Conservation (phyloP, 192 early-diverging fungal genomes). For the Coemansia umbellata region DNA sequence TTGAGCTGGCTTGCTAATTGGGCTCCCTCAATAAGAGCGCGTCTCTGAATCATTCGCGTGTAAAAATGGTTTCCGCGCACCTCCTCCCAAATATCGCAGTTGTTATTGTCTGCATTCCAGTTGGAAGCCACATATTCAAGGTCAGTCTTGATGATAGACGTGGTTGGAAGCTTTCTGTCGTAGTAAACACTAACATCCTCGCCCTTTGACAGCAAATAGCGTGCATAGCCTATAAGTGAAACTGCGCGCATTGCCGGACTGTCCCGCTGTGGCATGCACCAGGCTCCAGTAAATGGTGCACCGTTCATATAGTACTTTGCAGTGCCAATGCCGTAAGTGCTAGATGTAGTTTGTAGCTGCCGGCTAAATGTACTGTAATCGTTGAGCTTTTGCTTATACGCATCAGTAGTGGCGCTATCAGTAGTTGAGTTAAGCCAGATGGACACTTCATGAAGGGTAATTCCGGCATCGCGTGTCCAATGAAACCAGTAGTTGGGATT, state of each 20-base stretch:
- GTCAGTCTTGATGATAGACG: background rate
- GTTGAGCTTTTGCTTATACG: background rate
- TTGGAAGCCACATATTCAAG: background rate
- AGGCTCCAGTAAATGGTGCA: background rate
- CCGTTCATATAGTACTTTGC: conserved; percentile 3
- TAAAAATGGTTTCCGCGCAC: conserved; percentile 1
- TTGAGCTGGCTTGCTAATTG: background rate
- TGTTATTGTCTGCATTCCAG: conserved; percentile 1
- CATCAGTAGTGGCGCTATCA: background rate
- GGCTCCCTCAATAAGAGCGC: background rate
- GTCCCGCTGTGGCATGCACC: conserved; percentile 2
- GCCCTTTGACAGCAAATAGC: background rate
- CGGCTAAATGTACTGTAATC: background rate
- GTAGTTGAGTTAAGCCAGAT: background rate
- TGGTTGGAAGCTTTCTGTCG: background rate
- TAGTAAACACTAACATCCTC: background rate
- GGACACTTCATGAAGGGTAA: background rate
- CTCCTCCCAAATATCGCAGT: conserved; percentile 2
- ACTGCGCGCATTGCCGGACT: conserved; percentile 3
- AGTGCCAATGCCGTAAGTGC: background rate
- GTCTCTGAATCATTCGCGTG: background rate
- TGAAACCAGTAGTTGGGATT: conserved; percentile 2
- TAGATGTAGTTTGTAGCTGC: background rate
- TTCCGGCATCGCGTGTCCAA: background rate
- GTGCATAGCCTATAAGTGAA: background rate